Conservation (phyloP, 345 rosid species). For the Ceriops decandra region DNA sequence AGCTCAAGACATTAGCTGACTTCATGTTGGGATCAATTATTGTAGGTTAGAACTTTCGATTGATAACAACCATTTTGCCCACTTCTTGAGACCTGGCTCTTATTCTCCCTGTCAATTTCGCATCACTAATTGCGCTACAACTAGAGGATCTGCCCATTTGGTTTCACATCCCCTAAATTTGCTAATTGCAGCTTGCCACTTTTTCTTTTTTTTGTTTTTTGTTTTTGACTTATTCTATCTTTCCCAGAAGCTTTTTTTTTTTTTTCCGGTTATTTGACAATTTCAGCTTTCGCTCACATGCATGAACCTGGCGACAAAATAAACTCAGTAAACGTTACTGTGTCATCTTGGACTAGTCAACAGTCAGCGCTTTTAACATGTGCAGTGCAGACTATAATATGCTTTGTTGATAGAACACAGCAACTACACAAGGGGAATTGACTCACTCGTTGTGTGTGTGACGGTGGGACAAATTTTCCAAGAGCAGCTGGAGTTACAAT, state of each 20-base stretch:
- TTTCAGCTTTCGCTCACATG: background rate
- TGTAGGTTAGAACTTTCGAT: too few relatives aligned
- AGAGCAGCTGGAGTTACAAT: conserved; percentile 1
- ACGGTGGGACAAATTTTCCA: background rate
- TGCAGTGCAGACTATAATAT: background rate
- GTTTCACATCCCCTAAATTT: too few relatives aligned
- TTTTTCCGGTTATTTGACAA: background rate
- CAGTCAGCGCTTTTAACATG: background rate
- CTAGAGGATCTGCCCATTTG: too few relatives aligned
- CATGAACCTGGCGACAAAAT: background rate
- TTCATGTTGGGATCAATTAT: too few relatives aligned
- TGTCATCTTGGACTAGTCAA: conserved; percentile 14
- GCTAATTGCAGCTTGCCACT: background rate
- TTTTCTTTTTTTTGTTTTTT: background rate
- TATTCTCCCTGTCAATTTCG: too few relatives aligned
- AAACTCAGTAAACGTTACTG: background rate
- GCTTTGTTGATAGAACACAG: background rate
- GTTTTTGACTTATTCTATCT: background rate
- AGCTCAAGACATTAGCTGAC: too few relatives aligned
- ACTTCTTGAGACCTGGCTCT: background rate
- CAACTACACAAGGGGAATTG: background rate
- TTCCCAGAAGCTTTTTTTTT: background rate
- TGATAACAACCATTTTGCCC: background rate
- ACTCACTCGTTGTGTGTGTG: background rate
- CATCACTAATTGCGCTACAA: too few relatives aligned